phyloP scores from a whole-genome alignment of 1,139 yeast species.

The Eremothecium cymbalariae region DNA sequence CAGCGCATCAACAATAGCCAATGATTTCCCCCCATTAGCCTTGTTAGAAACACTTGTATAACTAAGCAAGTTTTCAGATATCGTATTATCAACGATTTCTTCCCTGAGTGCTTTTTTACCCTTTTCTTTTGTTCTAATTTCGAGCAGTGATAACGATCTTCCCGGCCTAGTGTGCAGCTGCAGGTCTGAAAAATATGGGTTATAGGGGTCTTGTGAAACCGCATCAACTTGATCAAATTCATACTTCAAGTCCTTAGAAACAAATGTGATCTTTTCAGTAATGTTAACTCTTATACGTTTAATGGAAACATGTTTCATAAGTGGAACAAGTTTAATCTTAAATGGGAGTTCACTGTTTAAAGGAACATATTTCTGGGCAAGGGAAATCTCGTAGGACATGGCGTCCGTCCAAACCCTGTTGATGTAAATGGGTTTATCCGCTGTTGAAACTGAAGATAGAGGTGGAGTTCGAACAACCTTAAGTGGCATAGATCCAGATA shows the following conservation, averaged over 20 bases:
- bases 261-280: constrained; percentile 63
- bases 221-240: constrained; percentile 52
- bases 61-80: constrained; percentile 52
- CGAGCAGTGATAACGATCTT: constrained; percentile 50
- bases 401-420: constrained; percentile 78
- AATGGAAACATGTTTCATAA: constrained; percentile 57
- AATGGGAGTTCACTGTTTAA: constrained; percentile 56
- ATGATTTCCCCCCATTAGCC: constrained; percentile 10
- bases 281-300: constrained; percentile 68
- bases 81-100: constrained; percentile 52
- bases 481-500: constrained; percentile 21
- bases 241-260: constrained; percentile 44
- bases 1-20: constrained; percentile 33
- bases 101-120: constrained; percentile 45
- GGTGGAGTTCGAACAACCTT: constrained; percentile 67
- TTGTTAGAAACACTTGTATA: constrained; percentile 42
- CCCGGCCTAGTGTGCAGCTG: constrained; percentile 36
- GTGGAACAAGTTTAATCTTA: constrained; percentile 64
- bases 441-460: constrained; percentile 59
- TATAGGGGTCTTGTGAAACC: constrained; percentile 30
- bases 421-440: constrained; percentile 75
- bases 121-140: constrained; percentile 48
- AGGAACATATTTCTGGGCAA: constrained; percentile 68
- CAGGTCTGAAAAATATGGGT: constrained; percentile 33
- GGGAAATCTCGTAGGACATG: constrained; percentile 65